Evolutionary conservation across 2,329 filamentous ascomycete genomes (phyloP), one percentile per base, ranked within the genome.

Genomic region (Claviceps monticola): DNA sequence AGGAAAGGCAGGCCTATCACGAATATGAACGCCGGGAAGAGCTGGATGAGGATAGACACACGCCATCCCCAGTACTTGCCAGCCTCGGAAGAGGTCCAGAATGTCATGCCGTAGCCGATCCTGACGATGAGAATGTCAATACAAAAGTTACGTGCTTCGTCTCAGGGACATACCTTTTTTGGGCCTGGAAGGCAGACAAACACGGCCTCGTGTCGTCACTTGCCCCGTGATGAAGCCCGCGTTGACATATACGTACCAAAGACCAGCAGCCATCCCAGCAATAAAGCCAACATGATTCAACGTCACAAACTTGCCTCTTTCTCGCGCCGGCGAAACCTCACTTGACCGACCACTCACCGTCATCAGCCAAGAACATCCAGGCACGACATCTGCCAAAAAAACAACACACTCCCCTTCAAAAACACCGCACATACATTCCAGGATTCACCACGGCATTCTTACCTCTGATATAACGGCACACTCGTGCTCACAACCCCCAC

Each of bases 261-360:
- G 76, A 0, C 76, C 77, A 5, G 60, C 58, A 1, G 76, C 75
- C 6, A 80, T 61, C 3, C 78, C 78, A 2, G 70, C 68, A 23
- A 80, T 72, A 53, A 81, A 74, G 3, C 78, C 78, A 45, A 79
- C 69, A 50, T 81, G 78, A 57, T 80, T 80, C 62, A 80, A 69
- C 9, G 79, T 75, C 1, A 81, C 76, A 53, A 76, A 76, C 54
- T 70, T 70, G 3, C 78, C 78, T 7, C 78, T 68, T 52, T 78
- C 67, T 13, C 66, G 68, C 0, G 76, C 74, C 0, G 77, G 76
- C 0, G 76, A 68, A 19, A 80, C 70, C 59, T 80, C 77, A 58
- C 76, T 79, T 41, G 29, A 5, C 29, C 38, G 29, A 5, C 29
- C 38, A 16, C 16, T 11, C 29, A 34, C 29, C 9, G 8, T 11